A percentile compares a stretch with the other conserved stretches of the same genome.
phyloP scores from a whole-genome alignment of 148 eudicot species.

The Rhododendron griersonianum region DNA sequence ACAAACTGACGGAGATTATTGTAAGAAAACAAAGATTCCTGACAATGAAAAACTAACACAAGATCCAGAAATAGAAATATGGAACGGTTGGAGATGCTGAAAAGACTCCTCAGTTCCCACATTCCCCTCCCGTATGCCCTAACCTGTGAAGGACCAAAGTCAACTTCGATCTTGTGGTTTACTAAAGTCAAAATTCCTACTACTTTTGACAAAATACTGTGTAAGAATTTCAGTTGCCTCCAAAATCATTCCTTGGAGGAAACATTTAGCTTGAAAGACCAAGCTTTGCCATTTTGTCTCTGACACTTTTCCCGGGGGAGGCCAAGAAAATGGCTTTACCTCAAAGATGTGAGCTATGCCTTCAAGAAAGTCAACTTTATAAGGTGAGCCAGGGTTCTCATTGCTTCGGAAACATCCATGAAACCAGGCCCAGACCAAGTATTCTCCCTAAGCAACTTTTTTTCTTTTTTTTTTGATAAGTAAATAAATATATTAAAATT shows the following conservation, averaged over 20 bases:
- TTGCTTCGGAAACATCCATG: not conserved
- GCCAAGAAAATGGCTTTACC: not conserved
- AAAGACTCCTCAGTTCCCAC: not conserved
- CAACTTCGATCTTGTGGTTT: not conserved
- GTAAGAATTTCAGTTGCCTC: not conserved
- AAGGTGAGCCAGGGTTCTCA: not conserved
- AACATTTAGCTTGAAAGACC: not conserved
- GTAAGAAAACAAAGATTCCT: not conserved
- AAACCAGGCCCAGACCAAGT: not conserved
- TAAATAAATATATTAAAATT: not conserved
- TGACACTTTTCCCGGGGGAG: not conserved
- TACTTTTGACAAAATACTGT: too few species aligned
- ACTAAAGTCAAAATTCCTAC: not conserved
- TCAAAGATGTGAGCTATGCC: not conserved
- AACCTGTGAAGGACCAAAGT: not conserved
- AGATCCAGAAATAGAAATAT: not conserved
- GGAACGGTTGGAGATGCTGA: not conserved
- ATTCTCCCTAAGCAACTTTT: not conserved
- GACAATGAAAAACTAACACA: not conserved
- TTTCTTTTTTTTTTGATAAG: too few species aligned
- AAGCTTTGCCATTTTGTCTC: not conserved
- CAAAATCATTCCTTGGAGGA: not conserved
- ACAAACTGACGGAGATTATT: not conserved
- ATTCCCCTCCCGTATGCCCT: not conserved
- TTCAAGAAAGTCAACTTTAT: not conserved